Base-by-base conservation (phyloP, 495 filamentous ascomycete genomes). In the Cryomyces minteri region DNA sequence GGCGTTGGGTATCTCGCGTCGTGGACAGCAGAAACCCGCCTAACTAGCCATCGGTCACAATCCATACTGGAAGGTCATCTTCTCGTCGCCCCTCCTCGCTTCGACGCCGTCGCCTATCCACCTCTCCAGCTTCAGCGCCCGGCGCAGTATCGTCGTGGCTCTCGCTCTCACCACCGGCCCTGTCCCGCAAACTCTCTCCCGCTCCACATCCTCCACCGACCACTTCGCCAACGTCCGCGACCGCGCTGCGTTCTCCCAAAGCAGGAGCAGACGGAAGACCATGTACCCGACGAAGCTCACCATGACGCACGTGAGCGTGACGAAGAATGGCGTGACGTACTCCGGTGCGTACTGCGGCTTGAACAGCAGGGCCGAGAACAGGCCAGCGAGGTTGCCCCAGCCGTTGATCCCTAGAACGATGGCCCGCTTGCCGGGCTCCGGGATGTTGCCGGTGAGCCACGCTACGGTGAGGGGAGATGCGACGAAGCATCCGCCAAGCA, bases 371-470 rank as follows among this genome's bases (percentile, higher is more conserved):
- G 65, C 57, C 7, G 60, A 60, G 39, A 76, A 51, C 5, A 76
- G 59, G 28, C 73, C 73, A 0, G 73, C 73, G 5, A 76, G 53
- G 43, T 77, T 77, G 3, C 73, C 73, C 63, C 65, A 76, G 6
- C 74, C 74, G 46, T 76, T 77, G 46, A 77, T 66, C 1, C 73
- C 73, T 28, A 77, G 61, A 28, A 74, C 55, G 4, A 76, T 53
- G 1, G 69, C 60, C 0, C 73, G 61, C 51, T 75, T 75, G 6
- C 72, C 70, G 10, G 67, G 67, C 38, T 65, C 63, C 28, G 65
- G 58, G 5, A 65, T 78, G 49, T 78, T 78, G 25, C 63, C 65
- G 30, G 61, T 58, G 4, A 79, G 52, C 75, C 73, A 78, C 4
- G 73, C 72, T 2, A 73, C 70, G 2, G 69, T 69, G 5, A 78